Base-by-base conservation (phyloP, 768 basidiomycete species). In the Termitomyces sp. region DNA sequence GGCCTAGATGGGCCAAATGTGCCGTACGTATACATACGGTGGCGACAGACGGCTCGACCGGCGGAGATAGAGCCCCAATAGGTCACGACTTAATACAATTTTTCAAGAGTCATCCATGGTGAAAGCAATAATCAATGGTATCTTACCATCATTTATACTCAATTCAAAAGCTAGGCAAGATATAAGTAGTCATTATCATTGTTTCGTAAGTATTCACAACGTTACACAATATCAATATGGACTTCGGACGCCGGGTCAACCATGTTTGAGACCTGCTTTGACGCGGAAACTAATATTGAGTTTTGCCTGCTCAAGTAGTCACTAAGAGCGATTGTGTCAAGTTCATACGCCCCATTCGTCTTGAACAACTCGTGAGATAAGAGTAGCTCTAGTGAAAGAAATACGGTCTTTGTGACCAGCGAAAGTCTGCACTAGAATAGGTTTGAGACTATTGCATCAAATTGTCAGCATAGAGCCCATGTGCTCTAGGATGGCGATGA, bases 291-390 rank as follows among this genome's bases (percentile, higher is more conserved):
- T 2, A 37, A 18, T 16, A 50, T 37, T 10, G 53, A 32, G 22
- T 44, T 42, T 5, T 9, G 37, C 18, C 27, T 40, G 30, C 51
- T 40, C 10, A 49, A 45, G n/a, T 24, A 24, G 12, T 22, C 13
- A 26, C 39, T 4, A 34, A 48, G 34, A 1, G 9, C 16, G 1
- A 50, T 45, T 16, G 37, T 53, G 4, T 51, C 61, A 7, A 62
- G 42, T 44, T 58, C 57, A 34, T 60, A 60, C 1, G 53, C 26
- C 5, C 50, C 58, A 16, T 40, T 53, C 3, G 33, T 39, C 61
- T 57, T 39, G 18, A 42, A 27, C 13, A 30, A 18, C 20, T 3
- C n/a, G 34, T 1, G 36, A 27, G n/a, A 4, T 14, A 27, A 22
- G 22, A 14, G 30, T 27, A 18, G 5, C 14, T 30, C 20, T 4